Evolutionary conservation across 371 early-diverging fungal genomes (phyloP), one percentile per base, ranked within the genome.

Genomic region (Entomophthora muscae): DNA sequence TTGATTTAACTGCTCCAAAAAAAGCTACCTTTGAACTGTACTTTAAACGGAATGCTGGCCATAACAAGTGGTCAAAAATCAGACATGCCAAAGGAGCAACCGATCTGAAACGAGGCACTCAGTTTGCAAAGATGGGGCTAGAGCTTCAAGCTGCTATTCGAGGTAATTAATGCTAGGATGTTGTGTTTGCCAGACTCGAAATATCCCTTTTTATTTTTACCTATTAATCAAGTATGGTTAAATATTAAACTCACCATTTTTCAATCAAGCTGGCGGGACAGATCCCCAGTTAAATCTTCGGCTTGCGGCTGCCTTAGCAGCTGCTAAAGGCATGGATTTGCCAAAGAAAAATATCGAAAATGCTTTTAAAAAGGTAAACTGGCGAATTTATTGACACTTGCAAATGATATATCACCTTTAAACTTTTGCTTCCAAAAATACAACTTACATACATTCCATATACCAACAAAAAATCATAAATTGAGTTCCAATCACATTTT

Each of bases 291-390:
- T 71, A 26, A 82, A 82, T 65, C 67, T 76, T 12, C 70, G 75
- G 32, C 66, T 84, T 21, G 75, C 79, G 1, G 73, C 84, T 1
- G 77, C 81, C 3, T 67, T 89, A n/a, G 75, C 75, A 32, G 74
- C 76, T 63, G 86, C 85, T 2, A 77, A 76, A 61, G 71, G 73
- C 32, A 75, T 71, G 0, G 79, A 77, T 65, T 75, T 89, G 78
- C 84, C 89, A 5, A 89, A 83, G 64, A 81, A 81, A 62, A 89
- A 75, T 64, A 70, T 86, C 52, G 86, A 89, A 65, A 76, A 72
- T 52, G 84, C 87, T 7, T 70, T 86, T 29, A 85, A 80, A 69
- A 82, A 80, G 71, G 81, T 75, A 70, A 21, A 22, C n/a, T n/a
- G n/a, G n/a, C n/a, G n/a, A n/a, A n/a, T n/a, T n/a, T n/a, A n/a